These are phyloP conservation scores for Camellia granthamiana DNA, from an alignment of 148 eudicot species.

Conservation along the genomic window DNA sequence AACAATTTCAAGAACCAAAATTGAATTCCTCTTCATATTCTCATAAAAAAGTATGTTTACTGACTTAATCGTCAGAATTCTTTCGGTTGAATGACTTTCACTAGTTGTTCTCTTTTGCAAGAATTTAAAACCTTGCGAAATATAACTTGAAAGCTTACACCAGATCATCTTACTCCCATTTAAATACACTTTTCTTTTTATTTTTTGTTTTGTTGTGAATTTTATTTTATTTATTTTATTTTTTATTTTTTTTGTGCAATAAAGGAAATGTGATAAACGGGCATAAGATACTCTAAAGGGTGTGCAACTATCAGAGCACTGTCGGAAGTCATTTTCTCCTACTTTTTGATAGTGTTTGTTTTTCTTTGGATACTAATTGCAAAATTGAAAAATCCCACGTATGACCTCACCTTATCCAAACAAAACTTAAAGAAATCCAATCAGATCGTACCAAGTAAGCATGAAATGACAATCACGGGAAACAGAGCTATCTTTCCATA, in stretches of 20 bases:
- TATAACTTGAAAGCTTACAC: too few relatives aligned
- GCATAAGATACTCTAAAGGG: neutral
- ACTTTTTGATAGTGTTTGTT: neutral
- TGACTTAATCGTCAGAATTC: too few relatives aligned
- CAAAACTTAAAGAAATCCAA: neutral
- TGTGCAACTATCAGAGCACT: neutral
- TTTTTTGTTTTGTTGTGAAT: too few relatives aligned
- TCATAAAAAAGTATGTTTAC: too few relatives aligned
- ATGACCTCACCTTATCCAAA: conserved; percentile 8
- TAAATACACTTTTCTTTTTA: too few relatives aligned
- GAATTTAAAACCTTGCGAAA: too few relatives aligned
- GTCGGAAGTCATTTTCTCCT: conserved; percentile 12
- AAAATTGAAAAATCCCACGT: neutral
- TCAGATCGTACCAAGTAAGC: conserved; percentile 11
- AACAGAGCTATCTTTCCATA: neutral
- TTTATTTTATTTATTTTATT: too few relatives aligned
- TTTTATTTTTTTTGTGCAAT: neutral
- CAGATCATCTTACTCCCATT: too few relatives aligned
- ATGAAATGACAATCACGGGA: neutral
- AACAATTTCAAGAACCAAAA: too few relatives aligned
- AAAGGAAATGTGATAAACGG: neutral
- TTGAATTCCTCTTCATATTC: too few relatives aligned
- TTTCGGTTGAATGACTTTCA: too few relatives aligned
- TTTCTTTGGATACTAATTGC: neutral
- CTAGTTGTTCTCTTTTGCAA: too few relatives aligned